A percentile compares a stretch with the other conserved stretches of the same genome.
Evolutionary conservation across 148 eudicot genomes (phyloP).

Genomic region (Rhododendron vialii): DNA sequence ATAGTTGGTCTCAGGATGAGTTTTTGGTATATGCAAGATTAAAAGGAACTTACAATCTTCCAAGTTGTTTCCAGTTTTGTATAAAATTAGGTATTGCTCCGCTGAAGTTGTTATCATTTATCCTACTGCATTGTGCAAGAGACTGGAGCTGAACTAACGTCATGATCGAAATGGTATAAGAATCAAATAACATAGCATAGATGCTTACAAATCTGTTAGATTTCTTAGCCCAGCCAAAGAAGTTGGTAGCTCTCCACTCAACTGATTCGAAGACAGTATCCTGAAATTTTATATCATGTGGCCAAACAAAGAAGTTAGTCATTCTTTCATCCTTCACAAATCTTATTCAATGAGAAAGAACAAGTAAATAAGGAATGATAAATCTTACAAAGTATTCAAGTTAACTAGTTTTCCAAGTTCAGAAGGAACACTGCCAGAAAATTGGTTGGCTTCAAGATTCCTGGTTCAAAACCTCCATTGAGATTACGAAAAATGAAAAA

Average conservation of each 20-base stretch:
- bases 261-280: slow-evolving; percentile 59
- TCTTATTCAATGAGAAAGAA: not conserved
- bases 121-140: slow-evolving; percentile 44
- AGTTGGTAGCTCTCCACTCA: slow-evolving; percentile 54
- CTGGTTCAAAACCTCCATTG: slow-evolving; percentile 22
- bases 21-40: not conserved
- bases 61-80: slow-evolving; percentile 54
- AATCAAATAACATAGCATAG: not conserved
- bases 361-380: not conserved
- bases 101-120: slow-evolving; percentile 55
- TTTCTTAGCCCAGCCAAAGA: slow-evolving; percentile 45
- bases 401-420: slow-evolving; percentile 50
- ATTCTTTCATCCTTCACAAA: not conserved
- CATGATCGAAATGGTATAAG: not conserved
- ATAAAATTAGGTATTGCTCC: slow-evolving; percentile 63
- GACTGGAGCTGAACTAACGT: not conserved
- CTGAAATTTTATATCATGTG: slow-evolving; percentile 26
- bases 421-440: slow-evolving; percentile 49
- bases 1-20: not conserved
- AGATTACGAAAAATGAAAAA: slow-evolving; percentile 9
- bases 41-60: slow-evolving; percentile 50
- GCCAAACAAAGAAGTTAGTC: slow-evolving; percentile 3
- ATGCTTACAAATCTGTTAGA: slow-evolving; percentile 58
- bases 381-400: slow-evolving; percentile 50
- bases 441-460: slow-evolving; percentile 58